Evolutionary conservation across 345 rosid species (phyloP), one percentile per base, ranked within the genome.

Genomic region (Carallia brachiata): DNA sequence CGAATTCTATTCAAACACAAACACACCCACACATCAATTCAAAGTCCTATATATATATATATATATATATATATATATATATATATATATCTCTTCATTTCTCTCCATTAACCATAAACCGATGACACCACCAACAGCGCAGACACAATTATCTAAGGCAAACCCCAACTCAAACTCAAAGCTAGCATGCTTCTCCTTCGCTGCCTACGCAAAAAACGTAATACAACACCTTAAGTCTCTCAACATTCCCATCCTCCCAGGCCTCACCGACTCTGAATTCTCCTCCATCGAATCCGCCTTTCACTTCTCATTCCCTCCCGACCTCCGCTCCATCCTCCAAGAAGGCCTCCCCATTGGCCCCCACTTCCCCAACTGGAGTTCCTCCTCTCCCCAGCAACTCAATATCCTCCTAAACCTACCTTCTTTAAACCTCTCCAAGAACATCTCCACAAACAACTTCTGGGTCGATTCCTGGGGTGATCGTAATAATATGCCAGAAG

Each of bases 321-420:
- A 93, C 78, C 92, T 90, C 75, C 93, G 93, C 52, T 82, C 87
- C 13, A 86, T 93, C 75, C 96, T 90, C 69, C 88, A 68, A n/a
- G 87, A 80, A 66, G 97, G 98, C 57, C 84, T 93, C 58, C 97
- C 97, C 28, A 68, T 85, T 2, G 89, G 87, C 23, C 73, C 84
- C 59, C 78, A 77, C 62, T 93, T 89, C 83, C 93, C 96, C 9
- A 84, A 89, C 63, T 93, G 97, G 98, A 76, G 93, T 15, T 74
- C 90, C 52, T 85, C 92, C 1, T 90, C 87, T 32, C 82, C 61
- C 6, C 89, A 85, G 34, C 89, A 89, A 65, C 92, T 89, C 64
- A 81, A 71, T 30, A 31, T 84, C 58, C 81, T 91, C 31, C 57
- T 84, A 52, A 75, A 68, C 68, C 90, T 90, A 44, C 92, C 96